Evolutionary conservation across 352 stramenopile species (phyloP), one percentile per base, ranked within the genome.

Genomic region (Saprolegnia diclina): DNA sequence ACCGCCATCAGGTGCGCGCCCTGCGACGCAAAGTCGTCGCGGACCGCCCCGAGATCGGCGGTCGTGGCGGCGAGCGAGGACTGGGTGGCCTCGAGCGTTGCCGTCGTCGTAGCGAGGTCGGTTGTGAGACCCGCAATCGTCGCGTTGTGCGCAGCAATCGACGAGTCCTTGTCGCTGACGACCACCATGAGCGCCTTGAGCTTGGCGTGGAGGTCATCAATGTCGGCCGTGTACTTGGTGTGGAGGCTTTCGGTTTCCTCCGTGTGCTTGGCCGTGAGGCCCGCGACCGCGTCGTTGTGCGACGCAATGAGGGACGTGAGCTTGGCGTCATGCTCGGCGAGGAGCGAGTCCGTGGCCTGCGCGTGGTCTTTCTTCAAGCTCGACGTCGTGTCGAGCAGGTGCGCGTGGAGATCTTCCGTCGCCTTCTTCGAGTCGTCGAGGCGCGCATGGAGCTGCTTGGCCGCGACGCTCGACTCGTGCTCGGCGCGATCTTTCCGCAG

Each of bases 181-280:
- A 52, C 54, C 1, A 69, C 45, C 19, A 61, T 29, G 19, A 69
- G 50, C 22, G 63, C 45, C 18, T 69, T 61, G 19, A 48, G 29
- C 53, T 69, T 69, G 45, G 63, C 37, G n/a, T 69, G 62, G 29
- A 61, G 22, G 21, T 69, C 63, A 26, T 52, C 37, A 26, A 61
- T 48, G 10, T 69, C 63, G 53, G 5, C n/a, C 24, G 24, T 59
- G 9, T 16, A 40, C 35, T 16, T 59, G 52, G 52, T 9, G 35
- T 26, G 11, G 19, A 26, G 13, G 16, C 35, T 40, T 7, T 59
- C 13, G 3, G 24, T 54, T 5, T 59, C 13, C 24, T 40, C 1
- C 11, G 11, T 9, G 52, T 42, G 52, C 35, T 16, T 59, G 35
- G 52, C 52, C 24, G 52, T 4, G 11, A 59, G 35, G 11, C 1